phyloP scores from a whole-genome alignment of 1,284 basidiomycete genomes.

The Cerioporus squamosus region DNA sequence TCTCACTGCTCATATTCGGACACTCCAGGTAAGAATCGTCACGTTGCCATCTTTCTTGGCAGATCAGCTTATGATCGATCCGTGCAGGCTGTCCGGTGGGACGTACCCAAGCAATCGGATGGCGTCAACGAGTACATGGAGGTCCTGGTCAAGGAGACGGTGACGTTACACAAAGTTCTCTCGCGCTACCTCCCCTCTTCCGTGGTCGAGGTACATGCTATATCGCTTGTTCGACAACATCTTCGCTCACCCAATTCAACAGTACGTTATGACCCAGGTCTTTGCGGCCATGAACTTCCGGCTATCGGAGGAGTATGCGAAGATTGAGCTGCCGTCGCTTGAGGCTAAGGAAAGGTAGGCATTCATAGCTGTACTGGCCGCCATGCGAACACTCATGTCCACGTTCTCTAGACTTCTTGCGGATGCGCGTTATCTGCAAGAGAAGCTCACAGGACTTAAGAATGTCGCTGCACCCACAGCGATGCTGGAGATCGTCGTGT shows the following conservation, averaged over 20 bases:
- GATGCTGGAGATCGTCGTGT: constrained; percentile 83
- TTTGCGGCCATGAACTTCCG: constrained; percentile 90
- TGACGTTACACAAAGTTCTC: constrained; percentile 95
- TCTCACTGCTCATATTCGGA: constrained; percentile 83
- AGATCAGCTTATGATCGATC: neutral
- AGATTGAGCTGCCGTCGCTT: constrained; percentile 79
- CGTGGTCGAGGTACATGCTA: constrained; percentile 75
- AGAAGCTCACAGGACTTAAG: constrained; percentile 73
- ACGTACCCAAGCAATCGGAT: constrained; percentile 54
- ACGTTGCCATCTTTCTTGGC: too few species aligned
- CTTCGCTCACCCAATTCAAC: neutral
- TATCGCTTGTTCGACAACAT: neutral
- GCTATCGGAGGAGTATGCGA: constrained; percentile 82
- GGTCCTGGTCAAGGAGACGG: constrained; percentile 92
- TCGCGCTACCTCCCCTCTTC: constrained; percentile 84
- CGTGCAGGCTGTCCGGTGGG: constrained; percentile 77
- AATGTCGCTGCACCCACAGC: constrained; percentile 68
- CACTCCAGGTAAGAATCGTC: constrained; percentile 63
- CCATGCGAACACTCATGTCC: neutral
- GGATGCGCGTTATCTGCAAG: constrained; percentile 78
- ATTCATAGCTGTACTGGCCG: constrained; percentile 8
- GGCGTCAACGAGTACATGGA: constrained; percentile 87
- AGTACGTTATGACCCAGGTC: constrained; percentile 93
- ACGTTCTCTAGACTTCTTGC: constrained; percentile 61
- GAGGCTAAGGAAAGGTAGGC: constrained; percentile 83